Percentiles rank a stretch among this genome's conserved stretches.
Conservation (phyloP, 306 rosid species). For the Trichosanthes truncata region DNA sequence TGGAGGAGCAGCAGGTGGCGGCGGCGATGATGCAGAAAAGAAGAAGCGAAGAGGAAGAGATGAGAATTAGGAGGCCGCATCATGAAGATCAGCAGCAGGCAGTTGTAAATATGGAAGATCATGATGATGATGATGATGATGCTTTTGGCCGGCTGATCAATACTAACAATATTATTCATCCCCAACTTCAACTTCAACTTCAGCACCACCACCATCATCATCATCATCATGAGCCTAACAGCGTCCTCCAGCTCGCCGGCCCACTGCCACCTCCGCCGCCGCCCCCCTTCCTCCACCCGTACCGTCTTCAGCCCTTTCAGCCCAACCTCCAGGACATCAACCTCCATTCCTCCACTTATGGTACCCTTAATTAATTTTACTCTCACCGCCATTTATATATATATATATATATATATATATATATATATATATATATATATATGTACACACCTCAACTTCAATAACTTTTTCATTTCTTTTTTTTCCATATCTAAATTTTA, state of each 20-base stretch:
- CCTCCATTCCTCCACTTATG: conserved; percentile 22
- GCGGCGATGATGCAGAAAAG: conserved; percentile 16
- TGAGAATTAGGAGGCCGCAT: background rate
- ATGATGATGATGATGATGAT: background rate
- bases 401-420: too few relatives aligned
- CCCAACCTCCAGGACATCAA: conserved; percentile 34
- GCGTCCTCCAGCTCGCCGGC: conserved; percentile 29
- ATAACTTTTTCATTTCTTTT: too few relatives aligned
- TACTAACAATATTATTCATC: background rate
- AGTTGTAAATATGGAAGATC: background rate
- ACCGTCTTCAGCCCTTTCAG: conserved; percentile 28
- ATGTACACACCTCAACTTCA: background rate
- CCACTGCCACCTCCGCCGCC: background rate
- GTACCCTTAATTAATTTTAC: too few relatives aligned
- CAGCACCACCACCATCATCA: background rate
- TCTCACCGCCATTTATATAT: too few relatives aligned
- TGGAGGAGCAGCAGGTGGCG: conserved; percentile 27
- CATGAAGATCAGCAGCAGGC: background rate
- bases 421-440: too few relatives aligned
- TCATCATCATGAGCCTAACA: conserved; percentile 9
- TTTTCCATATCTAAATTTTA: background rate
- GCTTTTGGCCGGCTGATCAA: background rate
- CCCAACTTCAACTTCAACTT: background rate
- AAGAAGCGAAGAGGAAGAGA: conserved; percentile 3
- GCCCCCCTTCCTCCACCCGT: conserved; percentile 12